Evolutionary conservation across 2,329 filamentous ascomycete species (phyloP).

Genomic region (Macrophomina phaseolina): DNA sequence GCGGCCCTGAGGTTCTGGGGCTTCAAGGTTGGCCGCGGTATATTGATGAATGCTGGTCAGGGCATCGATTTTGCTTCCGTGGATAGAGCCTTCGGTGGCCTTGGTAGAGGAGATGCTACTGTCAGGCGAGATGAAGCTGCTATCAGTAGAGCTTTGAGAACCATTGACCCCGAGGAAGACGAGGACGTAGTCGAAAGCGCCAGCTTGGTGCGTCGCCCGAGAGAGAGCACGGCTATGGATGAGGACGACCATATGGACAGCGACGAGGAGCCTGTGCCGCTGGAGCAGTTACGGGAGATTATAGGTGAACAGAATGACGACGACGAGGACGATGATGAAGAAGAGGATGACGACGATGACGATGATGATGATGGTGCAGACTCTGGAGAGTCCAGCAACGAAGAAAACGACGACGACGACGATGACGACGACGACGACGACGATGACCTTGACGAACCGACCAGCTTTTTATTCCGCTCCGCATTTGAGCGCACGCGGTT

Average conservation of each 20-base stretch:
- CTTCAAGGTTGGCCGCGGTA: constrained; percentile 62
- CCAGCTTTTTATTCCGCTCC: constrained; percentile 51
- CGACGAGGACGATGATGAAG: constrained; percentile 43
- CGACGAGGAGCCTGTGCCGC: constrained; percentile 19
- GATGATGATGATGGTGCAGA: constrained; percentile 37
- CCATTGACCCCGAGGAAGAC: constrained; percentile 55
- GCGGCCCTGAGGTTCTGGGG: constrained; percentile 62
- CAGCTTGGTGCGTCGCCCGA: constrained; percentile 2
- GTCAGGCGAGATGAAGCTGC: constrained; percentile 50
- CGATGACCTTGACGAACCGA: constrained; percentile 41
- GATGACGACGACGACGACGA: constrained; percentile 41
- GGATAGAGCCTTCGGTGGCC: constrained; percentile 66
- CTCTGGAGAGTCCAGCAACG: constrained; percentile 41
- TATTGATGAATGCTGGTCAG: constrained; percentile 63
- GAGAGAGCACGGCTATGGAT: neutral
- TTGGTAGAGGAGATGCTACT: constrained; percentile 51
- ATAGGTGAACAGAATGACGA: constrained; percentile 30
- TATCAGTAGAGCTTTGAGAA: constrained; percentile 48
- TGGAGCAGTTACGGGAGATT: constrained; percentile 32
- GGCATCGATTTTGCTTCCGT: constrained; percentile 63
- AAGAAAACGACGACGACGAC: constrained; percentile 38
- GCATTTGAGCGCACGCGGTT: constrained; percentile 55
- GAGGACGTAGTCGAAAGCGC: constrained; percentile 43
- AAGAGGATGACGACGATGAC: constrained; percentile 39
- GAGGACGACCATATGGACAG: constrained; percentile 33